These are phyloP conservation scores for Cutaneotrichosporon sp. DNA, from an alignment of 1,284 basidiomycete species.

Conservation along the genomic window DNA sequence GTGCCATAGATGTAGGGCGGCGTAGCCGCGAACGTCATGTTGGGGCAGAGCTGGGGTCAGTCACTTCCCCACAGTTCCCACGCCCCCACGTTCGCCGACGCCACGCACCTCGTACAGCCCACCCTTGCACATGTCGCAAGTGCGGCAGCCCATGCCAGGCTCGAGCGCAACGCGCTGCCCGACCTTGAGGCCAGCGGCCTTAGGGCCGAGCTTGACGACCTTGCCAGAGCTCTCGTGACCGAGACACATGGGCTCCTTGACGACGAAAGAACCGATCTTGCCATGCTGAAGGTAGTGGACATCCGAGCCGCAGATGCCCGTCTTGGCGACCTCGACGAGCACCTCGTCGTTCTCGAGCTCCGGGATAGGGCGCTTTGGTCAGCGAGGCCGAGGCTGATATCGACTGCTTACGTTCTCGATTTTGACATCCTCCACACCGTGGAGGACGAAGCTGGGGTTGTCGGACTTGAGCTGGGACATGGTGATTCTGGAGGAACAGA, in stretches of 20 bases:
- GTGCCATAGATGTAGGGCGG: constrained; percentile 51
- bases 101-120: constrained; percentile 73
- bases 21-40: constrained; percentile 50
- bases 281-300: constrained; percentile 57
- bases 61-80: constrained; percentile 63
- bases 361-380: constrained; percentile 67
- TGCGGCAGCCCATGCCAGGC: constrained; percentile 58
- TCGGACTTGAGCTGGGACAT: constrained; percentile 32
- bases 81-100: background rate
- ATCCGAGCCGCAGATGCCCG: constrained; percentile 91
- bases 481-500: background rate
- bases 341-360: constrained; percentile 74
- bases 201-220: constrained; percentile 44
- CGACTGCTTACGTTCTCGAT: constrained; percentile 50
- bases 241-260: constrained; percentile 52
- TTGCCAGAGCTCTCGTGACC: constrained; percentile 48
- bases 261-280: constrained; percentile 48
- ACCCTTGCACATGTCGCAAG: constrained; percentile 55
- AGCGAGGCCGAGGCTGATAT: background rate
- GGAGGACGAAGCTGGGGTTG: constrained; percentile 52
- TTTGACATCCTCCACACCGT: constrained; percentile 50
- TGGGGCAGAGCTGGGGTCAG: constrained; percentile 57
- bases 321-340: constrained; percentile 85
- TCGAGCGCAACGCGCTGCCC: constrained; percentile 58
- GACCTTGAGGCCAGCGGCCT: constrained; percentile 31